These are phyloP conservation scores for Parasarocladium wereldwijsianum DNA, from an alignment of 2,329 filamentous ascomycete species.

Conservation along the genomic window DNA sequence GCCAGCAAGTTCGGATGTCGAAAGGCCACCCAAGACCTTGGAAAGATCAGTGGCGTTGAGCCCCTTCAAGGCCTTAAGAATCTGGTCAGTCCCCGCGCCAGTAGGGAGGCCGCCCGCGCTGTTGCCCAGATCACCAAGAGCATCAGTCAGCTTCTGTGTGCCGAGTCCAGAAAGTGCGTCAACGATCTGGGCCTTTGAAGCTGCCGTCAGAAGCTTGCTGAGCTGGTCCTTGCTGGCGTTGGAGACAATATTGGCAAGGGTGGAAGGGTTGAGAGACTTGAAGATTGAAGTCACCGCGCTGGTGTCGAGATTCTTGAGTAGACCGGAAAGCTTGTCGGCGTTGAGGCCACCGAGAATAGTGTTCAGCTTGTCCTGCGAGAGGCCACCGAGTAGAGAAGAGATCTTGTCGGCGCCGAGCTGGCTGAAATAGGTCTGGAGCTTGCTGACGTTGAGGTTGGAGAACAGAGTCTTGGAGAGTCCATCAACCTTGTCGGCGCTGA, in stretches of 20 bases:
- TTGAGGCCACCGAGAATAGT: slow-evolving; percentile 1
- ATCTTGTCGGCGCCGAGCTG: not conserved
- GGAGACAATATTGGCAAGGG: not conserved
- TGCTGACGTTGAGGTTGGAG: not conserved
- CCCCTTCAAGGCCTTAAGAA: too few species aligned
- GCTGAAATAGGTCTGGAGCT: not conserved
- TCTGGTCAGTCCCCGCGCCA: too few species aligned
- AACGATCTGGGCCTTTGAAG: slow-evolving; percentile 1
- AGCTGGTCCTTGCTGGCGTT: not conserved
- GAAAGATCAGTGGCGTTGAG: too few species aligned
- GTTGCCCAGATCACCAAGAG: too few species aligned
- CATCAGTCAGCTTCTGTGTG: not conserved
- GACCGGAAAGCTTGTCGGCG: not conserved
- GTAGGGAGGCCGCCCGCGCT: too few species aligned
- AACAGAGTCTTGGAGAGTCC: slow-evolving; percentile 1
- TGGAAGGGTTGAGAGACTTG: not conserved
- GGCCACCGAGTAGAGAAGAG: not conserved
- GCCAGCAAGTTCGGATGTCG: too few species aligned
- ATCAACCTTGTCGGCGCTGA: not conserved
- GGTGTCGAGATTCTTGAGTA: not conserved
- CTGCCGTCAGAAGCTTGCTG: not conserved
- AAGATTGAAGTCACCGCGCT: not conserved
- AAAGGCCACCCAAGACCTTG: too few species aligned
- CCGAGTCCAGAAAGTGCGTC: not conserved
- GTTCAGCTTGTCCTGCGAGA: not conserved